Evolutionary conservation across 75 land plant genomes (phyloP).

Genomic region (Picea glauca): DNA sequence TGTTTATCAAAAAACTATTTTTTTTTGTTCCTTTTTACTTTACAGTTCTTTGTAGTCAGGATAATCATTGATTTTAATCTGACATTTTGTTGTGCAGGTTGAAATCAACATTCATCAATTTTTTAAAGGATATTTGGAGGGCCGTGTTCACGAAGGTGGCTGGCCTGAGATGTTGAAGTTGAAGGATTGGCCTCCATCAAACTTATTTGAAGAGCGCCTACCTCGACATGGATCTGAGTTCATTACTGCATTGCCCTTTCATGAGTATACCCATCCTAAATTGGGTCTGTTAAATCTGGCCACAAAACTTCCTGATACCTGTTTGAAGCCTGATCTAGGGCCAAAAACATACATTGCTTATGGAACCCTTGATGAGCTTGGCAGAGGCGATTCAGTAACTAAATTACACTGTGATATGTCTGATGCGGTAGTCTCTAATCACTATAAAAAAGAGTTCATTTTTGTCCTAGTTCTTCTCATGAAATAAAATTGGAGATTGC

Average conservation of each 20-base stretch:
- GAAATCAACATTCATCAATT: slow-evolving; percentile 71
- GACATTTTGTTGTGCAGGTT: slow-evolving; percentile 46
- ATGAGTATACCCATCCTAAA: slow-evolving; percentile 82
- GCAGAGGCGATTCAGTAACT: slow-evolving; percentile 92
- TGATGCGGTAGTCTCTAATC: slow-evolving; percentile 62
- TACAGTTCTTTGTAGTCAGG: neutral
- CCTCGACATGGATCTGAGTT: slow-evolving; percentile 92
- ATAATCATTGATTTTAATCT: neutral
- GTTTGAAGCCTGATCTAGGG: slow-evolving; percentile 77
- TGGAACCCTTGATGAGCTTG: slow-evolving; percentile 75
- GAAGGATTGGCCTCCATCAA: slow-evolving; percentile 93
- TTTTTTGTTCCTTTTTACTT: neutral
- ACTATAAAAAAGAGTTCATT: neutral
- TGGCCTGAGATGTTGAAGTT: slow-evolving; percentile 93
- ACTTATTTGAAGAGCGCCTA: slow-evolving; percentile 70
- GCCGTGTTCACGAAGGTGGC: slow-evolving; percentile 43
- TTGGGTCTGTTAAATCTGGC: slow-evolving; percentile 79
- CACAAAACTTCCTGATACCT: slow-evolving; percentile 49
- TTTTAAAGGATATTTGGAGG: slow-evolving; percentile 75
- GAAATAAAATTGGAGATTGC: neutral
- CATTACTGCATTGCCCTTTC: slow-evolving; percentile 67
- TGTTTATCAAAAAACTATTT: neutral
- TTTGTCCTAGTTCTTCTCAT: neutral
- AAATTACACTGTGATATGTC: slow-evolving; percentile 95
- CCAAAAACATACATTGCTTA: slow-evolving; percentile 96